phyloP scores from a whole-genome alignment of 2,329 filamentous ascomycete species.

The Magnaporthiopsis incrustans region DNA sequence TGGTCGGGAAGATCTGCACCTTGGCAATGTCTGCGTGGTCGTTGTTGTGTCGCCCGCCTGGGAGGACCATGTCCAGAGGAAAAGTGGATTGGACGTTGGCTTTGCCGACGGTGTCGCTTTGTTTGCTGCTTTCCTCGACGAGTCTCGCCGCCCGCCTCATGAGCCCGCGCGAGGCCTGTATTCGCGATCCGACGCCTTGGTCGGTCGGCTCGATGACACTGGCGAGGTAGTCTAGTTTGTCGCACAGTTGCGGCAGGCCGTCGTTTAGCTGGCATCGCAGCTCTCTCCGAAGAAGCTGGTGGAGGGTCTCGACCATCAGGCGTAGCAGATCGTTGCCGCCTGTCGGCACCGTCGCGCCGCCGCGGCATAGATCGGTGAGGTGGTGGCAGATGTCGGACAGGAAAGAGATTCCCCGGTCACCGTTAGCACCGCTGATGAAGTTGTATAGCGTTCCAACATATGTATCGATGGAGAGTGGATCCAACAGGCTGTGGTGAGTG shows the following conservation, averaged over 20 bases:
- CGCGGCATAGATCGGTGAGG: not conserved
- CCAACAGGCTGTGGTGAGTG: slow-evolving; percentile 24
- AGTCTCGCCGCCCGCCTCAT: no score
- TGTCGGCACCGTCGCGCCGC: not conserved
- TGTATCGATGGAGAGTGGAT: slow-evolving; percentile 28
- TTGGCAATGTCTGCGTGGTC: slow-evolving; percentile 32
- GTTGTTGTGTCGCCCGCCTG: slow-evolving; percentile 33
- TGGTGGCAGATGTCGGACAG: slow-evolving; percentile 17
- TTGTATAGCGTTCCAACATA: slow-evolving; percentile 27
- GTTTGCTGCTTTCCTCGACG: no score
- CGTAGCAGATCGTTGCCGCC: not conserved
- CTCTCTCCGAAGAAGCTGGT: not conserved
- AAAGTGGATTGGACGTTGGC: slow-evolving; percentile 17
- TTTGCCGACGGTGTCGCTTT: no score
- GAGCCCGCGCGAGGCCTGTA: no score
- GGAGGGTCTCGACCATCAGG: not conserved
- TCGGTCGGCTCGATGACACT: not conserved
- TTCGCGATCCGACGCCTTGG: no score
- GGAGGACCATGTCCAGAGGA: slow-evolving; percentile 22
- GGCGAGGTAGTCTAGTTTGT: not conserved
- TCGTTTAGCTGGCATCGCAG: not conserved
- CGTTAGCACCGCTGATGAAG: slow-evolving; percentile 24
- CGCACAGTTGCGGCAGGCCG: not conserved
- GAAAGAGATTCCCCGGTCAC: slow-evolving; percentile 22
- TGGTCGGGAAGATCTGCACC: slow-evolving; percentile 37